These are phyloP conservation scores for Cucurbita argyrosperma DNA, from an alignment of 306 rosid genomes.

Conservation along the genomic window DNA sequence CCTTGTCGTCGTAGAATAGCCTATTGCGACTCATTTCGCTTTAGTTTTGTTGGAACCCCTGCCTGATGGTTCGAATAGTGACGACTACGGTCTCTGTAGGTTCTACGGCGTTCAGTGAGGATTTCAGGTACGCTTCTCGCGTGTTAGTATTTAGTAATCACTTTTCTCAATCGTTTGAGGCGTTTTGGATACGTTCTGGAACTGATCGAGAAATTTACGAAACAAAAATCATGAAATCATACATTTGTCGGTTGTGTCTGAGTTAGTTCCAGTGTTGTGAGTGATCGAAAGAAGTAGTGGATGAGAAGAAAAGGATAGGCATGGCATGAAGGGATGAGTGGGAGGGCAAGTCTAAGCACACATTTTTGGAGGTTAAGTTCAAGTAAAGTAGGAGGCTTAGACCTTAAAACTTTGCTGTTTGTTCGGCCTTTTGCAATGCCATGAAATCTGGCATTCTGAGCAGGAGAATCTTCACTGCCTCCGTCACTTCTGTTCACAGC, in stretches of 20 bases:
- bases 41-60: not conserved
- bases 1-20: not conserved
- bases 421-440: not conserved
- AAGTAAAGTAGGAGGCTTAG: not conserved
- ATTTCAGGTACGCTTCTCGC: not conserved
- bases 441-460: not conserved
- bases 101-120: not conserved
- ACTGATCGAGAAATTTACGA: not conserved
- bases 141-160: not conserved
- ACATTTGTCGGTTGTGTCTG: not conserved
- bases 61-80: not conserved
- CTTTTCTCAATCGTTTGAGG: not conserved
- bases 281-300: too few relatives aligned
- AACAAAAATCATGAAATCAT: not conserved
- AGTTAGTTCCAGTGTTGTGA: not conserved
- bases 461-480: not conserved
- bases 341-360: too few relatives aligned
- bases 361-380: not conserved
- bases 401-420: not conserved
- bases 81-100: not conserved
- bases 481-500: not conserved
- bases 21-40: not conserved
- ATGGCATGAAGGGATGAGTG: too few relatives aligned
- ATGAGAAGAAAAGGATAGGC: too few relatives aligned
- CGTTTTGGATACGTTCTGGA: not conserved